phyloP scores from a whole-genome alignment of 2,329 filamentous ascomycete species.

The Aureobasidium mangrovei region DNA sequence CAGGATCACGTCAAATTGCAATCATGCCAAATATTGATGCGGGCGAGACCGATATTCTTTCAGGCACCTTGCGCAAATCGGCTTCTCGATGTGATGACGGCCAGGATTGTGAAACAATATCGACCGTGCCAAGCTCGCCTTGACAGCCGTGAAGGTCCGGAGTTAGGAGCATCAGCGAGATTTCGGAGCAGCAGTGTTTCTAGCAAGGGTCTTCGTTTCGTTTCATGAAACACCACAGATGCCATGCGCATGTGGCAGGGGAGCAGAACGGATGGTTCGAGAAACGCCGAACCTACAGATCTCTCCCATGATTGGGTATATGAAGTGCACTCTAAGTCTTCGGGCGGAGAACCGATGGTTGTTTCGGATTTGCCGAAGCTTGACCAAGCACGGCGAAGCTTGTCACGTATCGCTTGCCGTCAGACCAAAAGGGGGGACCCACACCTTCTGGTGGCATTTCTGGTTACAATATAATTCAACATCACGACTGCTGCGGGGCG shows the following conservation, averaged over 20 bases:
- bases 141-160: too few species aligned
- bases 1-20: background rate
- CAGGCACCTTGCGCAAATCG: background rate
- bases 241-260: background rate
- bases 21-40: too few species aligned
- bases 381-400: background rate
- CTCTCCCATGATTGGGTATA: background rate
- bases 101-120: background rate
- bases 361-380: constrained; percentile 1
- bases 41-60: background rate
- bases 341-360: background rate
- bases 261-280: background rate
- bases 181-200: too few species aligned
- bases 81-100: background rate
- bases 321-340: background rate
- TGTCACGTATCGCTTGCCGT: background rate
- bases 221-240: constrained; percentile 7
- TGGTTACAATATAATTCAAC: too few species aligned
- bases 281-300: background rate
- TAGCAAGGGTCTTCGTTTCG: background rate
- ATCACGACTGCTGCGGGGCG: too few species aligned
- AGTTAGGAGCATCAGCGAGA: too few species aligned
- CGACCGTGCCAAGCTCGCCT: too few species aligned
- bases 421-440: too few species aligned
- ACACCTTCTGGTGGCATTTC: too few species aligned